Evolutionary conservation across 257 asterid species (phyloP), one percentile per base, ranked within the genome.

Genomic region (Petunia axillaris): DNA sequence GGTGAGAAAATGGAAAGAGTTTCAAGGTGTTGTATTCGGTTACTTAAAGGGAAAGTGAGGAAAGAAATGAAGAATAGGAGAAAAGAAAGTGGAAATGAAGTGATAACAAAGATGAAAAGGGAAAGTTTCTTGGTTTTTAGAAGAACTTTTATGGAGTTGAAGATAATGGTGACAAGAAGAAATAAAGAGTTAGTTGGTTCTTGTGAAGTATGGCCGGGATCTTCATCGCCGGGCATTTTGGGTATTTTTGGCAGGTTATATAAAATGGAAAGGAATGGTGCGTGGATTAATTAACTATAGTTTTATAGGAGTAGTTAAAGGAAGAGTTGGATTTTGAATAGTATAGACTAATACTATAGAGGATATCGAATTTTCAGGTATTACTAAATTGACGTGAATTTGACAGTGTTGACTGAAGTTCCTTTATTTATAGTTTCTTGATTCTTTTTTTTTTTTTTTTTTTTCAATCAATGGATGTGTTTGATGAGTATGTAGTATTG

Each of bases 151-250:
- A 71, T 2, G 44, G 77, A 71, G 35, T 50, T 48, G 1, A 71
- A 35, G 43, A 71, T 2, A 71, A 71, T 10, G 36, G 25, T 71
- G 11, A 11, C 44, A 48, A 71, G 77, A 48, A 71, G 60, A 71
- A 48, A 48, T 71, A 35, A 1, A 25, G 25, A 25, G 7, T 3
- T 36, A 3, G 11, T 48, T 50, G 60, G 77, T 71, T 71, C 44
- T 71, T 48, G 77, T 2, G 11, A 48, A 71, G 48, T 46, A 48
- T 71, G 77, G 3, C 11, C 44, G 77, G 77, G 48, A 71, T 71
- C 48, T 35, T 48, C 77, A 10, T 60, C 77, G 77, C 60, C 50
- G 4, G 60, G 25, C 77, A 71, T 71, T 11, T 43, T 64, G 16
- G 16, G 8, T 13, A 36, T 14, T 40, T 71, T 71, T 37, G 14